Percentiles rank a stretch among this genome's conserved stretches.
phyloP scores from a whole-genome alignment of 2,329 filamentous ascomycete genomes.

The Arachnomyces sp. region DNA sequence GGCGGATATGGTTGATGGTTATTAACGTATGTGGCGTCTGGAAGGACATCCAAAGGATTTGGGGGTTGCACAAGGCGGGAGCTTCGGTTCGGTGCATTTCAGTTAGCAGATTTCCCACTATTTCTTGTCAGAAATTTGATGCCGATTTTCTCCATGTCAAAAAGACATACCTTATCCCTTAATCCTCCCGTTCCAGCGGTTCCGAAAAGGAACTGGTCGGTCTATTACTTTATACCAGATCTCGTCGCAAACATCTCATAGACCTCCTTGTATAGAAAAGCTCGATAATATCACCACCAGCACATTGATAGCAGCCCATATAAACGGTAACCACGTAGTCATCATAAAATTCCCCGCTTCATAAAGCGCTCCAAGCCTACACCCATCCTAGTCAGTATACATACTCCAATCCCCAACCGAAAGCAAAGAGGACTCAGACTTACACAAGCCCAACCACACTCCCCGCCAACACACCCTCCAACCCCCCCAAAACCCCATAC shows the following conservation, averaged over 20 bases:
- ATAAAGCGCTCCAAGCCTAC: constrained; percentile 71
- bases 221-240: background rate
- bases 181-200: too few species aligned
- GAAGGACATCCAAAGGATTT: too few species aligned
- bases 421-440: constrained; percentile 29
- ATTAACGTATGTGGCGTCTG: too few species aligned
- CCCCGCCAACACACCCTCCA: constrained; percentile 72
- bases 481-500: constrained; percentile 62
- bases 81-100: too few species aligned
- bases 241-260: constrained; percentile 43
- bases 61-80: too few species aligned
- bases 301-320: constrained; percentile 81
- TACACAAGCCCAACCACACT: constrained; percentile 75
- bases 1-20: too few species aligned
- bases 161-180: background rate
- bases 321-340: constrained; percentile 89
- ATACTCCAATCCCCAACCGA: background rate
- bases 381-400: constrained; percentile 4
- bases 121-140: too few species aligned
- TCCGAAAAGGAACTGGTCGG: too few species aligned
- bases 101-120: too few species aligned
- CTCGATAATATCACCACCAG: constrained; percentile 76
- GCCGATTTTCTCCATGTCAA: too few species aligned
- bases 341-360: constrained; percentile 76
- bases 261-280: constrained; percentile 84